Evolutionary conservation across 331 rosid species (phyloP).

Genomic region (Malus hybrid): DNA sequence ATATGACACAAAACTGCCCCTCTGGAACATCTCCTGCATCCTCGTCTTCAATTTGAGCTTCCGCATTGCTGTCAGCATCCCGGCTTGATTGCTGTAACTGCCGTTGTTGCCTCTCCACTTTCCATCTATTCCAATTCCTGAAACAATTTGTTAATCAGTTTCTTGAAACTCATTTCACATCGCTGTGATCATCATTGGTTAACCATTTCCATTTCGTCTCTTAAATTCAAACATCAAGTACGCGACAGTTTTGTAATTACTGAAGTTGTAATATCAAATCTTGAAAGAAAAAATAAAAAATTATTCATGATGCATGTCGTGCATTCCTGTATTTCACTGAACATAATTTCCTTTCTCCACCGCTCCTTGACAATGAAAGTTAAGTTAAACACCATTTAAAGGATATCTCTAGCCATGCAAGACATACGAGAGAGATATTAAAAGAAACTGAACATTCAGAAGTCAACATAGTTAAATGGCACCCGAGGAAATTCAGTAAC

Average conservation of each 20-base stretch:
- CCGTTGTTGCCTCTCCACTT: constrained; percentile 55
- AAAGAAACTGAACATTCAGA: background rate
- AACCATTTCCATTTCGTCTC: background rate
- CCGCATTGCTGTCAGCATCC: constrained; percentile 16
- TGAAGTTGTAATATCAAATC: too few relatives aligned
- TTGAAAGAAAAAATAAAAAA: too few relatives aligned
- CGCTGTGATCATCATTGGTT: background rate
- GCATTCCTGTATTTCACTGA: too few relatives aligned
- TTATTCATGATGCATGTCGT: constrained; percentile 1
- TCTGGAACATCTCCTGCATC: constrained; percentile 78
- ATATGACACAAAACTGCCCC: constrained; percentile 74
- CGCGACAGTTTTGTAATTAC: background rate
- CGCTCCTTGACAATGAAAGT: background rate
- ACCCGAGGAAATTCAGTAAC: background rate
- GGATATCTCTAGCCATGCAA: too few relatives aligned
- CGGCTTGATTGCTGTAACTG: constrained; percentile 36
- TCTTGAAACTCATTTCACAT: background rate
- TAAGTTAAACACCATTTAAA: background rate
- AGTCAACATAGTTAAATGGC: too few relatives aligned
- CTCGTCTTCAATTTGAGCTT: constrained; percentile 5
- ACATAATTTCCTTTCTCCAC: constrained; percentile 38
- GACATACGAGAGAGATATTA: too few relatives aligned
- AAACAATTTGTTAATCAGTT: background rate
- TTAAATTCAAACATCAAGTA: background rate
- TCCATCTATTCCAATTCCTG: constrained; percentile 92